These are phyloP conservation scores for Pleurotus eryngii DNA, from an alignment of 768 basidiomycete genomes.

Conservation along the genomic window DNA sequence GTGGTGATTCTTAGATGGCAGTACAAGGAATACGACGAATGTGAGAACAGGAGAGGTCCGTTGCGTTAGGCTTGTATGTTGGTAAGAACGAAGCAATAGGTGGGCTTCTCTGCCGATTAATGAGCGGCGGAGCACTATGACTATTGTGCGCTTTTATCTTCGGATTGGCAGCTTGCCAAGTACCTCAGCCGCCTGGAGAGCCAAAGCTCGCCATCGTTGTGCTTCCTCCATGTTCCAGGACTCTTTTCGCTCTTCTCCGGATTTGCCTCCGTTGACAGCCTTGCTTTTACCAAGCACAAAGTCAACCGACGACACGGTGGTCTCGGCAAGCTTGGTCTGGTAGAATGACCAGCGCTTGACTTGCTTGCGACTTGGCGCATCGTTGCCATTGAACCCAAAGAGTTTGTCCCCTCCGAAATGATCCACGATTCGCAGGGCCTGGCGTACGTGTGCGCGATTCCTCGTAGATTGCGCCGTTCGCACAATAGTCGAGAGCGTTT, in stretches of 20 bases:
- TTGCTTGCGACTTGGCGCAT: constrained; percentile 22
- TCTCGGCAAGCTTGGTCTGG: constrained; percentile 45
- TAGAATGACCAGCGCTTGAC: constrained; percentile 37
- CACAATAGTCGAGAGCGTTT: constrained; percentile 54
- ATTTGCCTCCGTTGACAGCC: constrained; percentile 5
- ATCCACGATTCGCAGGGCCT: constrained; percentile 57
- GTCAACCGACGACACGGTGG: constrained; percentile 38
- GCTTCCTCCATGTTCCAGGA: constrained; percentile 1
- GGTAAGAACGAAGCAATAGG: too few species aligned
- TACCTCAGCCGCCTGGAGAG: neutral
- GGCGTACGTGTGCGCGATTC: constrained; percentile 49
- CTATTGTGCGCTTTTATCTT: too few species aligned
- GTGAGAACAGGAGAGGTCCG: too few species aligned
- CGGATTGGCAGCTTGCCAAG: neutral
- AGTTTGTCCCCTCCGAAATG: constrained; percentile 40
- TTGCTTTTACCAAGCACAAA: constrained; percentile 25
- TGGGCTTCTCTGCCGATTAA: too few species aligned
- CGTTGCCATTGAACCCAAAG: constrained; percentile 23
- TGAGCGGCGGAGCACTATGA: too few species aligned
- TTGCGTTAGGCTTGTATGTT: too few species aligned
- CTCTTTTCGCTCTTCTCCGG: neutral
- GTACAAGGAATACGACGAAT: too few species aligned
- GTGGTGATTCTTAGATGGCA: too few species aligned
- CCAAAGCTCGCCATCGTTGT: constrained; percentile 1
- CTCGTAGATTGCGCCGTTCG: constrained; percentile 56